These are phyloP conservation scores for Aegilops speltoides DNA, from an alignment of 176 grass and related monocot species.

Conservation along the genomic window DNA sequence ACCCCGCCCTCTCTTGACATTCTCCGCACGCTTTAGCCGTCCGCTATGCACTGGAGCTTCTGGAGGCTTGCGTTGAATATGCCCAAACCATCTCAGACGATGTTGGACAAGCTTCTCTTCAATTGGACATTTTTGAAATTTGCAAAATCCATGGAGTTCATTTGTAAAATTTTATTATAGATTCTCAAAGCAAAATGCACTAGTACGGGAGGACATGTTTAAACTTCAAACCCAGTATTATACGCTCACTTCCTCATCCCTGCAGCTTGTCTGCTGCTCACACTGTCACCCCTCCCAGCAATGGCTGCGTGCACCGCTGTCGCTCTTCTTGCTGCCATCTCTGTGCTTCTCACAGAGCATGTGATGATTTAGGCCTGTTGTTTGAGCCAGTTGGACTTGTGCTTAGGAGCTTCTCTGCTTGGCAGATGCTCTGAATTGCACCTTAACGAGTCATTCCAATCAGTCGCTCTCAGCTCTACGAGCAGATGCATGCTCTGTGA, in stretches of 20 bases:
- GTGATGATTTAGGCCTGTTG: not conserved
- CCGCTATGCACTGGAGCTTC: too few species aligned
- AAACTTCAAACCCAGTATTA: not conserved
- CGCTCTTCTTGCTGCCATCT: not conserved
- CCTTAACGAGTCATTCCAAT: not conserved
- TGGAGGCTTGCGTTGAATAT: too few species aligned
- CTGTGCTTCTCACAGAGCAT: not conserved
- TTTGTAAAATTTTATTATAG: not conserved
- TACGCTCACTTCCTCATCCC: not conserved
- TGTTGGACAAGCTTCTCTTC: too few species aligned
- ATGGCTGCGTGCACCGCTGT: not conserved
- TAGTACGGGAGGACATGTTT: not conserved
- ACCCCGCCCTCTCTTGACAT: too few species aligned
- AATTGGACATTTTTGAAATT: not conserved
- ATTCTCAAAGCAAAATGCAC: not conserved
- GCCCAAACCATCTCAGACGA: too few species aligned
- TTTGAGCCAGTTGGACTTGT: not conserved
- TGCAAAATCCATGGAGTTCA: not conserved
- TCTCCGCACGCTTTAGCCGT: too few species aligned
- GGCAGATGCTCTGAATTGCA: not conserved
- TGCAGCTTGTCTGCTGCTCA: not conserved
- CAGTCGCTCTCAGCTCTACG: not conserved
- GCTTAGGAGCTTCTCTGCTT: not conserved
- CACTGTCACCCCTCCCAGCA: not conserved
- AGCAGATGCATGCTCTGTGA: not conserved